These are phyloP conservation scores for Phytophthora brassicae DNA, from an alignment of 352 stramenopile species.

Conservation along the genomic window DNA sequence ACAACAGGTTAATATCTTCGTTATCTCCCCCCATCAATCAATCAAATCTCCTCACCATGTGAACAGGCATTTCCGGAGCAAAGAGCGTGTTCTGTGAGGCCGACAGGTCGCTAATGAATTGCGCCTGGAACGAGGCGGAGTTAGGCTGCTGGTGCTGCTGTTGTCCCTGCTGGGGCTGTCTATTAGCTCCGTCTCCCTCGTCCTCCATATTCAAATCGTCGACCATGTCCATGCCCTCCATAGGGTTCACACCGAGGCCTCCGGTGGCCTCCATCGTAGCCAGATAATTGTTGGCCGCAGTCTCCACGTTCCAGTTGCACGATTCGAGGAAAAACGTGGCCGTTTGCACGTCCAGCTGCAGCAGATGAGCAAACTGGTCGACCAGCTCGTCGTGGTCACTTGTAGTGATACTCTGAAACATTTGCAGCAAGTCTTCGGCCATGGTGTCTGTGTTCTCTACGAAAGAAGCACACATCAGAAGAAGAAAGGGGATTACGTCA, in stretches of 20 bases:
- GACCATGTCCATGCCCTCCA: constrained; percentile 28
- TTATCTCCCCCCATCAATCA: not conserved
- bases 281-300: constrained; percentile 82
- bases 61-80: constrained; percentile 42
- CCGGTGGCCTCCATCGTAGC: constrained; percentile 55
- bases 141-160: constrained; percentile 26
- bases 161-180: constrained; percentile 8
- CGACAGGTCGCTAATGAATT: constrained; percentile 75
- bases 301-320: constrained; percentile 89
- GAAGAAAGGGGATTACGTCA: not conserved
- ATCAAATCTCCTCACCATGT: constrained; percentile 46
- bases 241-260: constrained; percentile 11
- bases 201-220: constrained; percentile 68
- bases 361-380: constrained; percentile 77
- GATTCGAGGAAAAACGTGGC: constrained; percentile 87
- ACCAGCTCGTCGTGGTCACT: constrained; percentile 83
- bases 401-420: constrained; percentile 89
- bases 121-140: constrained; percentile 40
- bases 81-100: constrained; percentile 58
- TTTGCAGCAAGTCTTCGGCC: constrained; percentile 82
- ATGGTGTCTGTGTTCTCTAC: constrained; percentile 28
- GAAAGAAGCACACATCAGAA: not conserved
- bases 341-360: constrained; percentile 69
- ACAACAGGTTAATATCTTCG: not conserved
- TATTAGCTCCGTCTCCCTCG: constrained; percentile 15